Evolutionary conservation across 306 rosid genomes (phyloP), one percentile per base, ranked within the genome.

Genomic region (Sesbania bispinosa): DNA sequence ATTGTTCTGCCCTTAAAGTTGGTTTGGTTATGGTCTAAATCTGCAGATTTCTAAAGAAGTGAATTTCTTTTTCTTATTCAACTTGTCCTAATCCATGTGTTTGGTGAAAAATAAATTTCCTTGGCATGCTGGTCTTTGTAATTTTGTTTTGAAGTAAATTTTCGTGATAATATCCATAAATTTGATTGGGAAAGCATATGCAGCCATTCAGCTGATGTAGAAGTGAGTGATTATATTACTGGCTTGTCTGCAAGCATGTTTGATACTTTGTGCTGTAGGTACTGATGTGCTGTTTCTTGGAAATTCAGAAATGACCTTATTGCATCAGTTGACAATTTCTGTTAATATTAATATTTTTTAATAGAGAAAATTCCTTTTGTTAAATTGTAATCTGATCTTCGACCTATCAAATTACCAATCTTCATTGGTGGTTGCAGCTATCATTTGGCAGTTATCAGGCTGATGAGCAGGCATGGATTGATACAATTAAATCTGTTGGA

Each of bases 381-480:
- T 65, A 57, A 23, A 45, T 15, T 18, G 7, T 14, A 50, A 6
- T 58, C 2, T 38, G 10, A 51, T 73, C 9, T 50, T 76, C 15
- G 30, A 72, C 71, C 14, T 19, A 27, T 36, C 11, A 39, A 23
- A 30, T 39, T 52, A 4, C 21, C 5, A 4, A 53, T 68, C 35
- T 59, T 71, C 68, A 50, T 50, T 73, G 76, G 79, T 57, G 80
- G 68, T 15, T 79, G 69, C 90, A 94, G 98, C 85, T 94, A 66
- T 86, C 74, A 61, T 94, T 94, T 82, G 92, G 92, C 41, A 87
- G 62, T 73, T 85, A 84, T 78, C 92, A 89, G 76, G 63, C 94
- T 51, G 98, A 94, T 76, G 96, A 90, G 74, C 98, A 94, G 73
- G 98, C 81, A 61, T 94, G 97, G 98, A 55, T 86, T 27, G 97